Evolutionary conservation across 768 basidiomycete species (phyloP), one percentile per base, ranked within the genome.

Genomic region (Mrakia frigida): DNA sequence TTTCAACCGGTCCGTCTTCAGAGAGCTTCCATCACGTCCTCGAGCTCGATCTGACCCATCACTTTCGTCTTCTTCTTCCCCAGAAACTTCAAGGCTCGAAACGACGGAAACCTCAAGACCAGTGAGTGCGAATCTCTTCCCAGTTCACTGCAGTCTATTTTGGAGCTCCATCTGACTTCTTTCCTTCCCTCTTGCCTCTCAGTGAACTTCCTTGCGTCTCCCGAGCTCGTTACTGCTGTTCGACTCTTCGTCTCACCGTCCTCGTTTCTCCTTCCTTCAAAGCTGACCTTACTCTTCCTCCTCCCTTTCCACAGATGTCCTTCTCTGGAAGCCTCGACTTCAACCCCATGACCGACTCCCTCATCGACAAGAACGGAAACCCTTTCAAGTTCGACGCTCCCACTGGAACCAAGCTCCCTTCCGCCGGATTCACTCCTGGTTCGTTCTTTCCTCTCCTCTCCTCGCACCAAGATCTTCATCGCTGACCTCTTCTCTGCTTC

Each of bases 61-160:
- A 98, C 76, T 98, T 95, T 0, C 96, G 93, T 56, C 98, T 98
- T 87, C 98, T 98, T n/a, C n/a, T n/a, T n/a, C n/a, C n/a, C n/a
- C 84, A 89, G 96, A 61, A 91, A 92, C 83, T 92, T 91, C 87
- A 94, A 93, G 85, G 94, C 94, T 3, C 88, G 97, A 79, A 99
- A 99, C 82, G 97, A 99, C 81, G 97, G 95, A 33, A 98, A 98
- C 83, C 86, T 87, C 53, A 86, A 90, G 74, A 98, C 95, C 10
- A 83, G 79, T 78, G 53, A 72, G 77, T 72, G 33, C 6, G n/a
- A 50, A 35, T 81, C 79, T 65, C 39, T 13, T 53, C 56, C 13
- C 6, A 56, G 52, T 25, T 28, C 25, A 28, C 56, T 46, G 43
- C 7, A 7, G 43, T 46, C n/a, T n/a, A n/a, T n/a, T n/a, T n/a